phyloP scores from a whole-genome alignment of 1,284 basidiomycete genomes.

The Phellopilus nigrolimitatus region DNA sequence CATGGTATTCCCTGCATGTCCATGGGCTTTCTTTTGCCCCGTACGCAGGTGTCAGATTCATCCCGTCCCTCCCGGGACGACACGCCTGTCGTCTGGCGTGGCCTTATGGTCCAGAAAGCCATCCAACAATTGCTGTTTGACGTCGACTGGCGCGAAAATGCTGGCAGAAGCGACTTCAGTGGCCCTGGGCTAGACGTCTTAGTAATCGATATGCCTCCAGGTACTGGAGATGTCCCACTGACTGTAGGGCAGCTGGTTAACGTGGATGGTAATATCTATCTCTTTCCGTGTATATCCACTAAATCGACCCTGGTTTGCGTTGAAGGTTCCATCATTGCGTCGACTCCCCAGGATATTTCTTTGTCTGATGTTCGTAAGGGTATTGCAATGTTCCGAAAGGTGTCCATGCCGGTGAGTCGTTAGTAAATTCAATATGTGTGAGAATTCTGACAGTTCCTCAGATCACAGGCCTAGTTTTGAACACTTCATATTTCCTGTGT shows the following conservation, averaged over 20 bases:
- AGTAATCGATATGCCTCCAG: conserved; percentile 96
- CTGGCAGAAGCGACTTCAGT: conserved; percentile 25
- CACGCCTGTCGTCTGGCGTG: conserved; percentile 89
- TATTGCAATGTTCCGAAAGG: conserved; percentile 89
- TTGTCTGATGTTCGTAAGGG: conserved; percentile 91
- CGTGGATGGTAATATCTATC: conserved; percentile 64
- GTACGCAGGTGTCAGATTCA: conserved; percentile 36
- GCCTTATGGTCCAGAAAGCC: conserved; percentile 98
- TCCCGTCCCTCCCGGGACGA: conserved; percentile 43
- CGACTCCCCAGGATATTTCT: conserved; percentile 95
- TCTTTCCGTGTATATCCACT: background rate
- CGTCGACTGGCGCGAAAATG: conserved; percentile 76
- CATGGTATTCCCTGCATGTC: conserved; percentile 96
- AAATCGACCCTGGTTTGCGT: background rate
- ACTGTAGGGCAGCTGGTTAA: conserved; percentile 88
- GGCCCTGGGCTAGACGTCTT: conserved; percentile 72
- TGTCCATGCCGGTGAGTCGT: conserved; percentile 74
- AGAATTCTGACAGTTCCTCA: conserved; percentile 30
- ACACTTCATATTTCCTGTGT: conserved; percentile 89
- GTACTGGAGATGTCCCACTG: conserved; percentile 94
- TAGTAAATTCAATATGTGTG: background rate
- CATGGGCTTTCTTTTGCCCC: conserved; percentile 84
- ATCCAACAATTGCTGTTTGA: conserved; percentile 96
- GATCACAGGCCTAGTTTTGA: conserved; percentile 88
- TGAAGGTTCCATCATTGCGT: conserved; percentile 84